Conservation (phyloP, 2,329 filamentous ascomycete species). For the Arthrobotrys megalospora region DNA sequence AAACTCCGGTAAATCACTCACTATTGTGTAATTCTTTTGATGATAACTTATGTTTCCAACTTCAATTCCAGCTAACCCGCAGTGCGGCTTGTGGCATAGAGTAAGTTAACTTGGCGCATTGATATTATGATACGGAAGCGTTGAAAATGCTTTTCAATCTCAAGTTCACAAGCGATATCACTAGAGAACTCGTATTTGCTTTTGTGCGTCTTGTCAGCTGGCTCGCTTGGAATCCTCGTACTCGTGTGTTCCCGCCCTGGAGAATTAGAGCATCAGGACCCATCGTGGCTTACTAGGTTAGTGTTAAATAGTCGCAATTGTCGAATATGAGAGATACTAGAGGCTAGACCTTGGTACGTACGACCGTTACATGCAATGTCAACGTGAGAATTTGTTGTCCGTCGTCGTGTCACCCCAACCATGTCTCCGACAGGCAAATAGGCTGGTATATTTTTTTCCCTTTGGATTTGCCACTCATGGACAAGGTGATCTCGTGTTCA, state of each 20-base stretch:
- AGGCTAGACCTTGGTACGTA: conserved; percentile 11
- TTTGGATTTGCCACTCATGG: conserved; percentile 45
- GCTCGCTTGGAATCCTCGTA: conserved; percentile 58
- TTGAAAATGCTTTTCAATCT: not conserved
- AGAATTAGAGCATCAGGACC: conserved; percentile 38
- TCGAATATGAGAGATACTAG: conserved; percentile 13
- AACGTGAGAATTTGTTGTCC: conserved; percentile 38
- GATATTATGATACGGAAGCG: not conserved
- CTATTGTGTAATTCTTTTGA: not conserved
- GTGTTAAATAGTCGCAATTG: conserved; percentile 26
- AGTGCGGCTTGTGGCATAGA: not conserved
- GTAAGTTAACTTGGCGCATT: conserved; percentile 22
- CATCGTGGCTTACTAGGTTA: conserved; percentile 46
- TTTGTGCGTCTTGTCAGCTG: conserved; percentile 42
- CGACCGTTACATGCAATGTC: conserved; percentile 45
- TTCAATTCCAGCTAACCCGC: not conserved
- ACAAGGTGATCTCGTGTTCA: conserved; percentile 36
- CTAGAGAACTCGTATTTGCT: conserved; percentile 27
- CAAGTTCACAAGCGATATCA: not conserved
- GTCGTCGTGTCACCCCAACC: conserved; percentile 39
- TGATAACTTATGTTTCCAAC: not conserved
- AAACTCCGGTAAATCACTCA: conserved; percentile 62
- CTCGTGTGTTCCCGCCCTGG: conserved; percentile 61
- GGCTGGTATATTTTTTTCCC: conserved; percentile 6
- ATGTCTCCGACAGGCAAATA: conserved; percentile 2